Evolutionary conservation across 2,329 filamentous ascomycete genomes (phyloP).

Genomic region (Aspergillus intermedius): DNA sequence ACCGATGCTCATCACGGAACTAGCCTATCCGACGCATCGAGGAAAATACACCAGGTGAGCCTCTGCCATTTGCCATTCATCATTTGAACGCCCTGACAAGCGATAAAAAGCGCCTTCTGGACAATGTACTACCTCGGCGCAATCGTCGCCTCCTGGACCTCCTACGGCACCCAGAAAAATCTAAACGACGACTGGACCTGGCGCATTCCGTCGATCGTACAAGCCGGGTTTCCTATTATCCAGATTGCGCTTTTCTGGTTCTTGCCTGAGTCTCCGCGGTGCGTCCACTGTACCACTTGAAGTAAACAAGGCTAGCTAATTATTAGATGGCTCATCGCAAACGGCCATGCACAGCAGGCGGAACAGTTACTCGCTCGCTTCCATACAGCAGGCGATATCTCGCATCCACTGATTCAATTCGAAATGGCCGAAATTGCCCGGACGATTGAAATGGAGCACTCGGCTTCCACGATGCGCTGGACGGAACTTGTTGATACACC

Average conservation of each 20-base stretch:
- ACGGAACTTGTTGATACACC: slow-evolving; percentile 11
- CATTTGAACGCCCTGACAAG: no score
- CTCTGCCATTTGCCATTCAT: no score
- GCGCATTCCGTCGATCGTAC: slow-evolving; percentile 18
- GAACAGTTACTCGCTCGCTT: slow-evolving; percentile 12
- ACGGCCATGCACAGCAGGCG: slow-evolving; percentile 15
- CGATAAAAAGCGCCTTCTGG: slow-evolving; percentile 5
- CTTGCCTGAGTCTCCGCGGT: slow-evolving; percentile 17
- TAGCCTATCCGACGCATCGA: slow-evolving; percentile 25
- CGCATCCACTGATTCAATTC: slow-evolving; percentile 15
- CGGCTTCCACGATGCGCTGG: slow-evolving; percentile 10
- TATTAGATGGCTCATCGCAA: slow-evolving; percentile 19
- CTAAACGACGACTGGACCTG: slow-evolving; percentile 17
- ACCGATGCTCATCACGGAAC: slow-evolving; percentile 24
- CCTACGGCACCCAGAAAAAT: slow-evolving; percentile 13
- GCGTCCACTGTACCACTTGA: not conserved
- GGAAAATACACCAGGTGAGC: slow-evolving; percentile 18
- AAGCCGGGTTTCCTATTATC: slow-evolving; percentile 14
- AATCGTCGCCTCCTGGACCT: slow-evolving; percentile 12
- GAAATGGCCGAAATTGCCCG: slow-evolving; percentile 19
- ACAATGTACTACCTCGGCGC: slow-evolving; percentile 15
- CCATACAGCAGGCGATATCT: slow-evolving; percentile 14
- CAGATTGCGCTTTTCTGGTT: slow-evolving; percentile 14
- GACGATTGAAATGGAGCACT: slow-evolving; percentile 16
- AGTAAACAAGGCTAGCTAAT: not conserved